Conservation (phyloP, 1,284 basidiomycete genomes). For the Chalciporus sp. region DNA sequence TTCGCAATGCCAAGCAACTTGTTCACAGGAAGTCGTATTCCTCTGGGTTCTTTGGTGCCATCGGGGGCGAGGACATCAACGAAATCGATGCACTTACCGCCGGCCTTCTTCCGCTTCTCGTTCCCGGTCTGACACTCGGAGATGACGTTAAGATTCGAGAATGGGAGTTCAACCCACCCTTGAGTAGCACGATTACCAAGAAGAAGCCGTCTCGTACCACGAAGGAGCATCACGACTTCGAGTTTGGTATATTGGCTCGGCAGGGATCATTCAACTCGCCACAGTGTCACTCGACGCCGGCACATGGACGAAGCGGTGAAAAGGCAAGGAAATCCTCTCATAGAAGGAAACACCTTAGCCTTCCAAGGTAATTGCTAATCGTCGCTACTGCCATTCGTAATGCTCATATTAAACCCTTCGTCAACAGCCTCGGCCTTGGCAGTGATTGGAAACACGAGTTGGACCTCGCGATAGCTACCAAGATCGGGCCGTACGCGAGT, state of each 20-base stretch:
- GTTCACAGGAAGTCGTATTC: constrained; percentile 63
- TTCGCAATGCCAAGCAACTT: constrained; percentile 46
- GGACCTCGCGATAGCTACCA: constrained; percentile 47
- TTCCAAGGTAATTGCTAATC: constrained; percentile 53
- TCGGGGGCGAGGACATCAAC: constrained; percentile 52
- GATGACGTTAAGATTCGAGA: constrained; percentile 54
- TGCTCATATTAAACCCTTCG: background rate
- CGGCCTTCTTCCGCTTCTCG: constrained; percentile 63
- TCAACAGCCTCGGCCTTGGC: constrained; percentile 60
- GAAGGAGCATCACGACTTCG: constrained; percentile 6
- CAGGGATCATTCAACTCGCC: constrained; percentile 48
- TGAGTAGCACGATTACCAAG: constrained; percentile 42
- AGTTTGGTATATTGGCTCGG: constrained; percentile 21
- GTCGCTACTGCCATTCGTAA: background rate
- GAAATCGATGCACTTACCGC: constrained; percentile 72
- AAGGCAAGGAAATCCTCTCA: constrained; percentile 51
- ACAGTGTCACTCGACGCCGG: constrained; percentile 60
- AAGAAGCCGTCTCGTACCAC: constrained; percentile 29
- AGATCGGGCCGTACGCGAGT: constrained; percentile 40
- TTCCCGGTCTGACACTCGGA: constrained; percentile 65
- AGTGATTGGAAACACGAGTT: constrained; percentile 62
- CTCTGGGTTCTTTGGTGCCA: constrained; percentile 57
- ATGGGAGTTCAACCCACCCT: constrained; percentile 44
- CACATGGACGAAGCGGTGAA: constrained; percentile 31
- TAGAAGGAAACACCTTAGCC: constrained; percentile 61